Evolutionary conservation across 2,329 filamentous ascomycete species (phyloP).

Genomic region (Cryphonectria radicalis): DNA sequence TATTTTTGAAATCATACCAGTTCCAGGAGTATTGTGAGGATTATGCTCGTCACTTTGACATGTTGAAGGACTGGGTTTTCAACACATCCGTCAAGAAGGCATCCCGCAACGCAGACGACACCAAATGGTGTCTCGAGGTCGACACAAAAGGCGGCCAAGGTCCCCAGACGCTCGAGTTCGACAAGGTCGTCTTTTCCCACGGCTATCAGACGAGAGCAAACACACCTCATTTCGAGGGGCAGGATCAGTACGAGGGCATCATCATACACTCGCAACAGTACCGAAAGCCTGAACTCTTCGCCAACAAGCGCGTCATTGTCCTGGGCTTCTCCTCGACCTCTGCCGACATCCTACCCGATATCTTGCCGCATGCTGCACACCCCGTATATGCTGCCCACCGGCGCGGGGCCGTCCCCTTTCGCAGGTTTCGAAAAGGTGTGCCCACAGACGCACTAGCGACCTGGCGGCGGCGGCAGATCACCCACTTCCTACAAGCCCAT

Average conservation of each 20-base stretch:
- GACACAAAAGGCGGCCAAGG: constrained; percentile 29
- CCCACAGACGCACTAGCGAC: constrained; percentile 32
- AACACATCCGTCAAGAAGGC: constrained; percentile 33
- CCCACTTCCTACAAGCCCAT: constrained; percentile 20
- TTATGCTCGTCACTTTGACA: constrained; percentile 41
- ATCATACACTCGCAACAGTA: constrained; percentile 29
- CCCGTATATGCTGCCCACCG: constrained; percentile 31
- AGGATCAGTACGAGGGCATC: constrained; percentile 26
- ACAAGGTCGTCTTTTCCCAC: constrained; percentile 31
- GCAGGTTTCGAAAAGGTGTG: constrained; percentile 22
- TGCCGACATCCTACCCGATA: constrained; percentile 29
- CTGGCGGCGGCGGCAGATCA: constrained; percentile 34
- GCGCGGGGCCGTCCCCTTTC: constrained; percentile 26
- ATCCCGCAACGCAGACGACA: constrained; percentile 28
- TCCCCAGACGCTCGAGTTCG: constrained; percentile 31
- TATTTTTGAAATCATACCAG: constrained; percentile 28
- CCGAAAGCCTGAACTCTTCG: constrained; percentile 27
- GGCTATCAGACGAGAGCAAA: constrained; percentile 24
- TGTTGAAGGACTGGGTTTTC: constrained; percentile 35
- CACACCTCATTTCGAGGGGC: constrained; percentile 27
- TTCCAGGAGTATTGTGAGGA: constrained; percentile 41
- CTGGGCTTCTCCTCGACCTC: constrained; percentile 30
- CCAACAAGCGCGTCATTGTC: constrained; percentile 29
- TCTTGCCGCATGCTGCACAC: constrained; percentile 25
- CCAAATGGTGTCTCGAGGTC: constrained; percentile 38